Evolutionary conservation across 805 yeast species (phyloP), one percentile per base, ranked within the genome.

Genomic region (Candida taoyuanica): DNA sequence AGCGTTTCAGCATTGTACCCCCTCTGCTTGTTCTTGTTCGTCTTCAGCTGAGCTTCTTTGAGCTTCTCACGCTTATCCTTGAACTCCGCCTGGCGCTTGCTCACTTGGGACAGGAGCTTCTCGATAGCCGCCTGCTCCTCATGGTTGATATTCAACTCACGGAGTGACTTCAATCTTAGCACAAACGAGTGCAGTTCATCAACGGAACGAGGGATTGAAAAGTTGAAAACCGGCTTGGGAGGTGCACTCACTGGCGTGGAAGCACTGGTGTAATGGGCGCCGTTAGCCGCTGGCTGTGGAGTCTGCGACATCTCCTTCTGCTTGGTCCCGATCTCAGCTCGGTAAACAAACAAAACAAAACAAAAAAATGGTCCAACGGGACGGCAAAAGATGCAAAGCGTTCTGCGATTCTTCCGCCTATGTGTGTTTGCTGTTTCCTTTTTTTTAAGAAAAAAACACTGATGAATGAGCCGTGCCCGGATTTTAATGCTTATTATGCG

Each of bases 1-100:
- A 85, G 60, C 13, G 78, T 50, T 3, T 61, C 67, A 5, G 62
- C 46, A 48, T 79, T 76, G 28, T 76, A 66, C 53, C 15, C 43
- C 50, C 38, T 58, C 53, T 17, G 49, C 34, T 31, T 43, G 11
- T 40, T 34, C 12, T 39, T 33, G n/a, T n/a, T n/a, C n/a, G n/a
- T n/a, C n/a, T n/a, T n/a, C n/a, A n/a, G n/a, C 12, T 38, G 34
- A 31, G 67, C 64, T 7, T 6, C 30, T 14, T 27, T 29, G 12
- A 73, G 31, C 17, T 51, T 50, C 3, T 51, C 44, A 11, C 56
- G 36, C 18, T 62, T 60, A 5, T 47, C 39, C 12, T 49, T 51
- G 40, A 62, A 73, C 5, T 38, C 40, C 23, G 62, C 63, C 44
- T 71, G 73, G 33, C 67, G 67, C 23, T 56, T 43, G 30, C 75